phyloP scores from a whole-genome alignment of 352 stramenopile species.

The Phytophthora gonapodyides region DNA sequence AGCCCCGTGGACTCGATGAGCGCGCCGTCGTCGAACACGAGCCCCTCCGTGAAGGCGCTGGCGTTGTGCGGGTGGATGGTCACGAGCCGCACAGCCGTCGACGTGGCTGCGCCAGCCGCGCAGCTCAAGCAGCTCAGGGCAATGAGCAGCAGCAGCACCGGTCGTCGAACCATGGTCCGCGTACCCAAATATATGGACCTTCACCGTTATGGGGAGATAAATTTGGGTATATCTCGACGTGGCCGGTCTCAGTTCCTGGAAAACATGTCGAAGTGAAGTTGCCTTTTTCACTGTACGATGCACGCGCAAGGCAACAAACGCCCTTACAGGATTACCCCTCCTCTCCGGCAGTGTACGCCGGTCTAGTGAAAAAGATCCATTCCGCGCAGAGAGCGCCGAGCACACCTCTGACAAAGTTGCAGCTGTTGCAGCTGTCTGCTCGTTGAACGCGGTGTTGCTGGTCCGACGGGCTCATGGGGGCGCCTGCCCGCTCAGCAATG shows the following conservation, averaged over 20 bases:
- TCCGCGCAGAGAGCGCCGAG: conserved; percentile 12
- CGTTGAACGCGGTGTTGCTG: no score
- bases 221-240: neutral
- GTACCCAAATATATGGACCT: no score
- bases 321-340: conserved; percentile 25
- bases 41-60: conserved; percentile 72
- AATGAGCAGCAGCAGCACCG: conserved; percentile 15
- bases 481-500: conserved; percentile 12
- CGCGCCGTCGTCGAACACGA: conserved; percentile 63
- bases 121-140: conserved; percentile 10
- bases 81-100: conserved; percentile 59
- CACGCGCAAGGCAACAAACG: conserved; percentile 12
- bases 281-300: conserved; percentile 8
- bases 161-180: conserved; percentile 14
- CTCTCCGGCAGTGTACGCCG: conserved; percentile 19
- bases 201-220: no score
- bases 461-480: conserved; percentile 17
- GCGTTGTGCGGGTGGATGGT: conserved; percentile 71
- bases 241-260: conserved; percentile 15
- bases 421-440: neutral
- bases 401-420: neutral
- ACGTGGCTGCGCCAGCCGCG: conserved; percentile 8
- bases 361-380: conserved; percentile 22
- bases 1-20: conserved; percentile 83
- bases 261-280: conserved; percentile 17